Evolutionary conservation across 768 basidiomycete genomes (phyloP).

Genomic region (Podaxis sp.): DNA sequence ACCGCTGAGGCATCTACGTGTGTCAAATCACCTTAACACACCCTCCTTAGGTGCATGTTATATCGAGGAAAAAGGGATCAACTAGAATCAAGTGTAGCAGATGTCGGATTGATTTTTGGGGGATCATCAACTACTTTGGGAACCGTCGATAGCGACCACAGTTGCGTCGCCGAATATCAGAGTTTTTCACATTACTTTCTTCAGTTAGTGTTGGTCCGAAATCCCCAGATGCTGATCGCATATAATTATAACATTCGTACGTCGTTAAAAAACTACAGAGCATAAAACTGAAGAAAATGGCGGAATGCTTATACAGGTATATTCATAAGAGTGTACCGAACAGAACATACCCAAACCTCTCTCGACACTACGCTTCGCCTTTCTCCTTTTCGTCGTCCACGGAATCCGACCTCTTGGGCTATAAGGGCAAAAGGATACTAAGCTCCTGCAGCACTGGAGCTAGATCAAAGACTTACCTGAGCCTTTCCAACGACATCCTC

Average conservation of each 20-base stretch:
- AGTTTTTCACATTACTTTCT: background rate
- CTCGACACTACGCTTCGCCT: background rate
- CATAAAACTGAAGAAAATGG: background rate
- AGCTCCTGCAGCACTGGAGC: background rate
- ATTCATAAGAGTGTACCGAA: too few relatives aligned
- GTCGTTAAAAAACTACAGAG: background rate
- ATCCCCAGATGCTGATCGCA: too few relatives aligned
- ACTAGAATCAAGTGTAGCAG: background rate
- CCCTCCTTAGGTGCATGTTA: background rate
- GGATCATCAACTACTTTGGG: background rate
- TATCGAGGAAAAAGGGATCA: background rate
- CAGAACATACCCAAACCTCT: background rate
- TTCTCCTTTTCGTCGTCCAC: constrained; percentile 5
- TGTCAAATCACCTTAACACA: background rate
- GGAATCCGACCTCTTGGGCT: constrained; percentile 9
- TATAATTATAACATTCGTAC: background rate
- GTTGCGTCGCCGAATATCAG: background rate
- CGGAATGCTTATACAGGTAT: background rate
- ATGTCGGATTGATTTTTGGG: background rate
- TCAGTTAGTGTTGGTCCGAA: background rate
- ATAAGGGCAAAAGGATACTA: background rate
- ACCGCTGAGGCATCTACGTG: background rate
- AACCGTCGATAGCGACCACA: background rate
- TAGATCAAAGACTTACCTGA: background rate
- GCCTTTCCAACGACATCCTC: constrained; percentile 36